Base-by-base conservation (phyloP, 257 asterid species). In the Leonotis leonurus region DNA sequence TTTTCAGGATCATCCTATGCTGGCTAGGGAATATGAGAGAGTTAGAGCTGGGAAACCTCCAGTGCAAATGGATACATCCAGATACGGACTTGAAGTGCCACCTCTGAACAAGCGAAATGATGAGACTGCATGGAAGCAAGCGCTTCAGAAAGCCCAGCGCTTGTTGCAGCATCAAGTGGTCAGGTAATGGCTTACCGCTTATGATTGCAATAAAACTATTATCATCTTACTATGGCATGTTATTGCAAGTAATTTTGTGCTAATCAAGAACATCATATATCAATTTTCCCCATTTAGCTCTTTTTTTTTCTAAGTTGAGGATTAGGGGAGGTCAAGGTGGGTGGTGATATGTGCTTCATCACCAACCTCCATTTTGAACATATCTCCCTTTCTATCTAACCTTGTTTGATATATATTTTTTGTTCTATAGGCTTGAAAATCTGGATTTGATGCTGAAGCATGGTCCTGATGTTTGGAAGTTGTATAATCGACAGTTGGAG, bases 11-110 rank as follows among this genome's bases (percentile, higher is more conserved):
- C 94, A 93, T 75, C 97, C 99, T 17, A 85, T 87, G 94, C 92
- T 93, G 73, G 97, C 97, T 16, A 81, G 90, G 72, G 99, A 93
- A 73, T 87, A 87, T 67, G 99, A 93, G 79, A 79, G 99, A 69
- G 95, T 87, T 29, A 80, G 91, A 79, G 92, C 95, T 58, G 97
- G 97, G 73, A 89, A 86, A 77, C 97, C 99, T 24, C 96, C 96
- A 5, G 91, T 78, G 50, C 86, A 65, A 68, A 84, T 89, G 73
- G 97, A 93, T 70, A 79, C 91, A 18, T 82, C 97, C 67, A 83
- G 99, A 72, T 93, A 93, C 60, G 95, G 85, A 26, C 88, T 93
- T 64, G 99, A 89, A 46, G 77, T 77, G 70, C 99, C 96, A 1
- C 86, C 83, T 4, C 63, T 39, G 57, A 87, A 85, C 83, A 89